Base-by-base conservation (phyloP, 2,329 filamentous ascomycete species). In the Talaromyces sp. region DNA sequence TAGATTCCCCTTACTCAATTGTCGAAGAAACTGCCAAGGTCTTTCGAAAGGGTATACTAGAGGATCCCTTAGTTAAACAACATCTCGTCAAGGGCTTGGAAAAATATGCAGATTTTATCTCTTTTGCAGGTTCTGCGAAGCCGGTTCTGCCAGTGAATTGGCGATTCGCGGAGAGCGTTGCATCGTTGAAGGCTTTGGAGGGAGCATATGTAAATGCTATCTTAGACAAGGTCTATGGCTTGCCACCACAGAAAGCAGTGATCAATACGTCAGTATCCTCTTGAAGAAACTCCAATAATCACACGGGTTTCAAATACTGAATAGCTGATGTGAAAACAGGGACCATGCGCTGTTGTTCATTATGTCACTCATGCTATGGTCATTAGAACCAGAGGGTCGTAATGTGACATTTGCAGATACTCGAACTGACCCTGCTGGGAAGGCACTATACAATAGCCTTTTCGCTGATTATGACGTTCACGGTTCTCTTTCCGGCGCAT, bases 311-410 rank as follows among this genome's bases (percentile, higher is more conserved):
- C 9, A 45, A 9, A 9, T 7, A 7, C 7, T 43, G 15, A 17
- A 4, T n/a, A 45, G 15, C 21, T 45, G 22, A 45, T 15, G n/a
- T 3, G 3, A 5, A 17, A 28, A 28, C 41, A 45, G 41, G 6
- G 41, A 54, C 13, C 52, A 54, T 45, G 52, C 37, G n/a, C 33
- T 54, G 6, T 13, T 56, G 15, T 56, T 56, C 21, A 46, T 56
- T 3, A 56, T 56, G 53, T 56, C 53, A 35, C 37, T 54, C n/a
- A 43, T 54, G 28, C 39, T 54, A 8, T 54, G 52, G 52, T 54
- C 52, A 33, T 25, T 54, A 6, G 52, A 54, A 31, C 52, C 52
- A 45, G 52, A 54, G n/a, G 52, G 52, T 21, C 39, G 39, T n/a
- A 54, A 54, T 36, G 39, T 54, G 17, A 43, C 52, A 19, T 54